phyloP scores from a whole-genome alignment of 345 rosid species.

The Populus pruinosa region DNA sequence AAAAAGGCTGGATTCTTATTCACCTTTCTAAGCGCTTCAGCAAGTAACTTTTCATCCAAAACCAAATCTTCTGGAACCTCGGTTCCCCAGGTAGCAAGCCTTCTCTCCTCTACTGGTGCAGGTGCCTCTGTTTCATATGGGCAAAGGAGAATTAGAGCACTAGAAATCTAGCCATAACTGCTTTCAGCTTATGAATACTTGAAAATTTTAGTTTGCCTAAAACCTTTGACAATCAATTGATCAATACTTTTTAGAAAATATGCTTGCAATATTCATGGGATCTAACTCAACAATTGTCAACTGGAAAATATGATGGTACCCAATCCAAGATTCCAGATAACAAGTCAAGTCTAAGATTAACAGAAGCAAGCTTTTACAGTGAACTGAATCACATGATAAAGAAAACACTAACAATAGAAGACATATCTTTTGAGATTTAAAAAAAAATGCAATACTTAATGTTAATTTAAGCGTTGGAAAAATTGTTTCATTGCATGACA shows the following conservation, averaged over 20 bases:
- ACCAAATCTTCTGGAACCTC: slow-evolving; percentile 63
- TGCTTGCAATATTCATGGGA: no score
- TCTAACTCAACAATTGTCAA: no score
- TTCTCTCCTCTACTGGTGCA: slow-evolving; percentile 55
- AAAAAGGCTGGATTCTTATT: background rate
- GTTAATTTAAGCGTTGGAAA: no score
- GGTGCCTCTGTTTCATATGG: slow-evolving; percentile 26
- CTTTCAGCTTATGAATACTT: background rate
- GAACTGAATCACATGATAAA: background rate
- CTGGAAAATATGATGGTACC: background rate
- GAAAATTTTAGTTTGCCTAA: no score
- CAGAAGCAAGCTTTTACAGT: background rate
- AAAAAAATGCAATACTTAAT: no score
- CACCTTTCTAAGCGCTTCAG: slow-evolving; percentile 67
- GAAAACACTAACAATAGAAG: background rate
- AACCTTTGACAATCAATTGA: no score
- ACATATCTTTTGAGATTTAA: background rate
- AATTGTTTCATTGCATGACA: background rate
- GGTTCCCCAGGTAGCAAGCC: slow-evolving; percentile 75
- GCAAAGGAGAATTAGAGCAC: background rate
- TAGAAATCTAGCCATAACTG: background rate
- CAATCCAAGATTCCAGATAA: background rate
- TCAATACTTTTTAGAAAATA: no score
- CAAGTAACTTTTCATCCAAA: slow-evolving; percentile 56
- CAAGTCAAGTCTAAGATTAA: background rate